Conservation (phyloP, 2,329 filamentous ascomycete genomes). For the Aspergillus unguis region DNA sequence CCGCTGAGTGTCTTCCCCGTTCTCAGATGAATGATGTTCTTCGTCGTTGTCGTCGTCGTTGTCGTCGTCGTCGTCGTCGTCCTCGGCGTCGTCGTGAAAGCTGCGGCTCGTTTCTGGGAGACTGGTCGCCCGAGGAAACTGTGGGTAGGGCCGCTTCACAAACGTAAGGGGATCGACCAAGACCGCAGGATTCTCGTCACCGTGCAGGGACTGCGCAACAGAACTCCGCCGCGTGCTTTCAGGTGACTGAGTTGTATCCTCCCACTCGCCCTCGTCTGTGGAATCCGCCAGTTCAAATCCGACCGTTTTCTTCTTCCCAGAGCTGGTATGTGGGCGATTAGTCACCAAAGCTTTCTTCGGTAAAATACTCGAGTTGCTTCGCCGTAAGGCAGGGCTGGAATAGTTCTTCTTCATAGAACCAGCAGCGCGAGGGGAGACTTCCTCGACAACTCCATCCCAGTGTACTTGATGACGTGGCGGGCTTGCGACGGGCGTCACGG, state of each 20-base stretch:
- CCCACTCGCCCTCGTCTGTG: constrained; percentile 47
- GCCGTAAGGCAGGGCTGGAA: constrained; percentile 41
- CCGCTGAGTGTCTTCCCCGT: constrained; percentile 14
- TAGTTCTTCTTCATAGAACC: constrained; percentile 46
- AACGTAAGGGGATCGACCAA: constrained; percentile 41
- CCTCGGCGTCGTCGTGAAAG: constrained; percentile 24
- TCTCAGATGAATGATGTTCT: constrained; percentile 16
- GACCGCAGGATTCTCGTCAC: constrained; percentile 33
- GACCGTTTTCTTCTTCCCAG: constrained; percentile 45
- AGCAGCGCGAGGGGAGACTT: constrained; percentile 28
- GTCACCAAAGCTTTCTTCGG: constrained; percentile 40
- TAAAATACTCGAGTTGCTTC: constrained; percentile 36
- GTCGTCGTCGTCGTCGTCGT: too few relatives aligned
- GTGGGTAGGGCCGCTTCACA: constrained; percentile 40
- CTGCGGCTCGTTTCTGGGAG: constrained; percentile 36
- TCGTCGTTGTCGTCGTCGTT: too few relatives aligned
- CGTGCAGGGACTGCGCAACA: constrained; percentile 35
- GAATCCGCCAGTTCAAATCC: constrained; percentile 46
- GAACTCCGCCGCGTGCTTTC: constrained; percentile 48
- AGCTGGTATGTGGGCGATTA: constrained; percentile 32
- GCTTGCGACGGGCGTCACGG: constrained; percentile 43
- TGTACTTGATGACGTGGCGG: constrained; percentile 38
- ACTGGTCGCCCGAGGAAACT: constrained; percentile 37
- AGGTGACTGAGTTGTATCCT: constrained; percentile 48
- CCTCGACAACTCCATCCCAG: constrained; percentile 41